Conservation (phyloP, 805 yeast species). For the Candida succiphila region DNA sequence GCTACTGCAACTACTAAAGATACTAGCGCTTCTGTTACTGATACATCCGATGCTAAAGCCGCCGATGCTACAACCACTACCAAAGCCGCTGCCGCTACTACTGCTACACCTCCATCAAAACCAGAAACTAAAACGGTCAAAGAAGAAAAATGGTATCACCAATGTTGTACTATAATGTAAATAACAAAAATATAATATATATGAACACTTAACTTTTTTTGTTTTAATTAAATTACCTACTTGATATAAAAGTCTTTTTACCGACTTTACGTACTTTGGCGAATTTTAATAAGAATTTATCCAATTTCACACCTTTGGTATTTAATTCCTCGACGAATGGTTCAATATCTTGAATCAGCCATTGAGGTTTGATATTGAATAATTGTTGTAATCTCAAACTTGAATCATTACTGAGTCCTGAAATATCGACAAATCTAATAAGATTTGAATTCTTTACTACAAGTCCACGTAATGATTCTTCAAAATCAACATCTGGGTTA, state of each 20-base stretch:
- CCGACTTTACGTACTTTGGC: slow-evolving; percentile 46
- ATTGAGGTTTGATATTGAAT: slow-evolving; percentile 42
- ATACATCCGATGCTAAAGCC: slow-evolving; percentile 2
- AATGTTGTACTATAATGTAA: slow-evolving; percentile 25
- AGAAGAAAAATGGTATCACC: too few relatives aligned
- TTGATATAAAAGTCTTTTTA: slow-evolving; percentile 17
- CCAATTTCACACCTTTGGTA: slow-evolving; percentile 40
- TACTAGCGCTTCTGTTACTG: slow-evolving; percentile 2
- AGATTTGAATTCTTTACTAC: slow-evolving; percentile 17
- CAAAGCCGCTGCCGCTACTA: slow-evolving; percentile 4
- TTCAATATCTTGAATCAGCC: slow-evolving; percentile 52
- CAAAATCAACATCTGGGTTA: slow-evolving; percentile 41
- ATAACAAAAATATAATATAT: background rate
- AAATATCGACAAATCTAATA: slow-evolving; percentile 44
- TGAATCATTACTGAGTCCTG: slow-evolving; percentile 39
- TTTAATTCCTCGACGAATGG: slow-evolving; percentile 59
- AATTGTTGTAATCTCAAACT: slow-evolving; percentile 39
- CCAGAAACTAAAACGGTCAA: slow-evolving; percentile 13
- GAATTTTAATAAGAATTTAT: slow-evolving; percentile 50
- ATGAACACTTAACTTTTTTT: background rate
- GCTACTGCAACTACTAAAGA: slow-evolving; percentile 5
- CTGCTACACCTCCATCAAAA: slow-evolving; percentile 6
- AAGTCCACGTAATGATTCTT: slow-evolving; percentile 29
- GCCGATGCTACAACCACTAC: slow-evolving; percentile 4
- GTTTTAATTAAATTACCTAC: slow-evolving; percentile 2